Base-by-base conservation (phyloP, 257 asterid species). In the Rauvolfia tetraphylla region DNA sequence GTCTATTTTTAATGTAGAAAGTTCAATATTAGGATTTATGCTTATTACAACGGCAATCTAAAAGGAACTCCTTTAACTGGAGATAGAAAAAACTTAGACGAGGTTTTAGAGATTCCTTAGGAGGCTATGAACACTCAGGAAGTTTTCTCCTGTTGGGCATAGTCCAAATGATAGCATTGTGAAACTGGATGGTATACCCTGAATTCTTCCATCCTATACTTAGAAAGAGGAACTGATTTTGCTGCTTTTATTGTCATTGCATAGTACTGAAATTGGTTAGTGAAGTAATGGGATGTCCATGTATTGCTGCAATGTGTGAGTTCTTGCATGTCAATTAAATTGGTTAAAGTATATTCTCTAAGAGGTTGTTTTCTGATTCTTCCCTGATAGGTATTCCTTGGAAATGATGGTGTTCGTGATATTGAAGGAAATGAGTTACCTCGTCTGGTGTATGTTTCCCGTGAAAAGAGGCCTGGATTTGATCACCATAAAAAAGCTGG, bases 401-500 rank as follows among this genome's bases (percentile, higher is more conserved):
- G 97, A 79, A 79, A 81, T 54, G 92, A 89, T 74, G 97, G 90
- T 69, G 77, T 85, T 80, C 78, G 75, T 77, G 97, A 94, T 84
- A 80, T 76, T 58, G 97, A 89, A 80, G 97, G 93, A 59, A 85
- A 90, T 72, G 84, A 38, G 69, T 86, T 94, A 71, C 98, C 98
- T 74, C 87, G 84, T 23, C 78, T 93, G 76, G 91, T 93, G 67
- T 93, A 93, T 58, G 96, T 93, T 81, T 93, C 98, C 66, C 98
- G 97, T 84, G 98, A 93, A 83, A 93, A 93, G 88, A 88, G 97
- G 83, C 98, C 93, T 36, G 95, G 98, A 33, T 93, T 93, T 34
- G 93, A 93, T 83, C 97, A 93, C 86, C 97, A 93, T 80, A 93
- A 91, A 86, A 93, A 93, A 81, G 98, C 97, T 23, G 98, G 98